Conservation (phyloP, 495 filamentous ascomycete genomes). For the Daldinia childiae region DNA sequence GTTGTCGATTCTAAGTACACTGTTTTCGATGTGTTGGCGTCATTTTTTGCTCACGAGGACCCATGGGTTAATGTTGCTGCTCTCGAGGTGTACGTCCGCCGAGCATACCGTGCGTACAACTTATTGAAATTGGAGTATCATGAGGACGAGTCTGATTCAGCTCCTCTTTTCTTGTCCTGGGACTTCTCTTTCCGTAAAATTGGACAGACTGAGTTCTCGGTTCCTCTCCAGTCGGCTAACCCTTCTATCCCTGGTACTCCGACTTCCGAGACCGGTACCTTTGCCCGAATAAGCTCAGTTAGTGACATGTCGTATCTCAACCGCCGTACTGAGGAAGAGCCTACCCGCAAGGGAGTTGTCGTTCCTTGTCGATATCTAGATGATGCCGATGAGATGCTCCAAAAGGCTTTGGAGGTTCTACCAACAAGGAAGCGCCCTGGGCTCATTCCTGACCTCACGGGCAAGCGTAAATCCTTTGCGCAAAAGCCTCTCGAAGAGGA, state of each 20-base stretch:
- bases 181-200: conserved; percentile 94
- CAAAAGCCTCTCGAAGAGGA: conserved; percentile 69
- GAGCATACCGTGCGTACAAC: conserved; percentile 94
- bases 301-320: conserved; percentile 93
- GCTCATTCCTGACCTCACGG: conserved; percentile 73
- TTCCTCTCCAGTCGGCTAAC: conserved; percentile 75
- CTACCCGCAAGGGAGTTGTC: conserved; percentile 91
- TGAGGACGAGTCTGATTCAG: conserved; percentile 72
- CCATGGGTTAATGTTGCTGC: conserved; percentile 95
- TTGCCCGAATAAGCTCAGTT: conserved; percentile 88
- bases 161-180: conserved; percentile 86
- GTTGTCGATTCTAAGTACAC: conserved; percentile 98
- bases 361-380: conserved; percentile 92
- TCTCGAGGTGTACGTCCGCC: conserved; percentile 94
- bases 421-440: conserved; percentile 63
- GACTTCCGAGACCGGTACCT: conserved; percentile 66
- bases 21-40: conserved; percentile 93
- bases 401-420: conserved; percentile 83
- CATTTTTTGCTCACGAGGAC: conserved; percentile 93
- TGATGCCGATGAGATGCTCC: conserved; percentile 86
- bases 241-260: conserved; percentile 91
- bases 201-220: conserved; percentile 85
- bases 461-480: conserved; percentile 71
- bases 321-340: conserved; percentile 72
- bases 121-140: conserved; percentile 90